phyloP scores from a whole-genome alignment of 306 rosid species.

The Abrus pulchellus region DNA sequence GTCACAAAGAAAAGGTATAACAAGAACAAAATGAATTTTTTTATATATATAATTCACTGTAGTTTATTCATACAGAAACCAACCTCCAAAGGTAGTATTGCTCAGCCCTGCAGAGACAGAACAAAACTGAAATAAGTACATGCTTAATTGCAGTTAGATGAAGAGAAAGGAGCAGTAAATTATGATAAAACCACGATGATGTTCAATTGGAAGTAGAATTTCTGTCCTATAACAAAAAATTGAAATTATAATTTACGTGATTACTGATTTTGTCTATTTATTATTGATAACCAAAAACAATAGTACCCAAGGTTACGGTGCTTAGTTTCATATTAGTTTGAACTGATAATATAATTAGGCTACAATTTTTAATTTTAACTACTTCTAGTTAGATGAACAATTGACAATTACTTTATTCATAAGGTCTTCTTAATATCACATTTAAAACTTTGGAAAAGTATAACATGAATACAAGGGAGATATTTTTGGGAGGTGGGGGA shows the following conservation, averaged over 20 bases:
- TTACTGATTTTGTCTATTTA: constrained; percentile 9
- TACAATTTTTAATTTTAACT: not conserved
- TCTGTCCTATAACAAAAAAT: not conserved
- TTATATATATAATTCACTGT: constrained; percentile 8
- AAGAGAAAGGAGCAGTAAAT: constrained; percentile 8
- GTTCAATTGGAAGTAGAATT: constrained; percentile 1
- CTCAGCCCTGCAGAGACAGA: constrained; percentile 75
- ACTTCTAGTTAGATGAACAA: constrained; percentile 2
- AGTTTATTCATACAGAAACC: constrained; percentile 49
- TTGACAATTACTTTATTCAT: not conserved
- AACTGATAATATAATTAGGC: not conserved
- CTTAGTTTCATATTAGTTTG: not conserved
- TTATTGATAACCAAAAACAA: constrained; percentile 16
- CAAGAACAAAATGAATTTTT: not conserved
- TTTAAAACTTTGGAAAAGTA: not conserved
- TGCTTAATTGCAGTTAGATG: constrained; percentile 23
- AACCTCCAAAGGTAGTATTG: constrained; percentile 91
- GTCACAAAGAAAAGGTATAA: not conserved
- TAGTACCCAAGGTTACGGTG: not conserved
- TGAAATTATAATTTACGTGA: not conserved
- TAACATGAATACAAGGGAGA: not conserved
- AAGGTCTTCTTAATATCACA: constrained; percentile 10
- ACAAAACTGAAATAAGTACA: constrained; percentile 49
- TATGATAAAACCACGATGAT: constrained; percentile 18
- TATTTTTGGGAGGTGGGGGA: not conserved